These are phyloP conservation scores for Rubroboletus satanas DNA, from an alignment of 768 basidiomycete species.

Conservation along the genomic window DNA sequence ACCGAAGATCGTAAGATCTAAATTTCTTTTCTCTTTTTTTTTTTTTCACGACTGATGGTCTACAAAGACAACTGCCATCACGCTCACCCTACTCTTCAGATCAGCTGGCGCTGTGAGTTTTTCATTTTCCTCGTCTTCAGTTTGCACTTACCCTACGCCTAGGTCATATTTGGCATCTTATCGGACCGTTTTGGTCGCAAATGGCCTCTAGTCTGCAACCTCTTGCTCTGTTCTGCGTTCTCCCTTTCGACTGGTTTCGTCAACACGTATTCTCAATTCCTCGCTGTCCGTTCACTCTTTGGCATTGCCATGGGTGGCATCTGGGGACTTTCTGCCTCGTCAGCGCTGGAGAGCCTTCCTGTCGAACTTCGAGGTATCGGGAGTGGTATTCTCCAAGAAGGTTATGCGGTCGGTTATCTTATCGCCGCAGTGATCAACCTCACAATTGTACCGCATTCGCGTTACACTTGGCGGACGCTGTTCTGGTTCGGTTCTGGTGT, in stretches of 20 bases:
- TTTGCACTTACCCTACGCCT: not conserved
- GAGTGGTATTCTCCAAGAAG: conserved; percentile 83
- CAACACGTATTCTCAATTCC: conserved; percentile 71
- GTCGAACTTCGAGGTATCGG: conserved; percentile 82
- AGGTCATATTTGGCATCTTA: conserved; percentile 74
- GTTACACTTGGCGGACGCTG: conserved; percentile 62
- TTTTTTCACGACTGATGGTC: not conserved
- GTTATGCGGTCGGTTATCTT: conserved; percentile 84
- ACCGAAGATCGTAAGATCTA: conserved; percentile 40
- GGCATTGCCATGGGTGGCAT: conserved; percentile 88
- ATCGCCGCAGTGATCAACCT: conserved; percentile 83
- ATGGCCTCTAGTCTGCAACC: conserved; percentile 83
- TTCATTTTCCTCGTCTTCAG: not conserved
- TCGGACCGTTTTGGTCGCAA: conserved; percentile 90
- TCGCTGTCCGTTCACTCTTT: conserved; percentile 78
- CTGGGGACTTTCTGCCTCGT: conserved; percentile 81
- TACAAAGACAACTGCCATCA: conserved; percentile 73
- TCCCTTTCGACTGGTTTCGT: conserved; percentile 82
- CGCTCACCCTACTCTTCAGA: conserved; percentile 89
- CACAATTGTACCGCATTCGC: conserved; percentile 40
- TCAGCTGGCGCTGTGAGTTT: conserved; percentile 61
- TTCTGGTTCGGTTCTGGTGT: conserved; percentile 81
- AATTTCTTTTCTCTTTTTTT: not conserved
- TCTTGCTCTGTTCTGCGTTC: conserved; percentile 65
- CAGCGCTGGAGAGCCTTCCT: conserved; percentile 86